Evolutionary conservation across 768 basidiomycete genomes (phyloP), one percentile per base, ranked within the genome.

Genomic region (Artomyces pyxidatus): DNA sequence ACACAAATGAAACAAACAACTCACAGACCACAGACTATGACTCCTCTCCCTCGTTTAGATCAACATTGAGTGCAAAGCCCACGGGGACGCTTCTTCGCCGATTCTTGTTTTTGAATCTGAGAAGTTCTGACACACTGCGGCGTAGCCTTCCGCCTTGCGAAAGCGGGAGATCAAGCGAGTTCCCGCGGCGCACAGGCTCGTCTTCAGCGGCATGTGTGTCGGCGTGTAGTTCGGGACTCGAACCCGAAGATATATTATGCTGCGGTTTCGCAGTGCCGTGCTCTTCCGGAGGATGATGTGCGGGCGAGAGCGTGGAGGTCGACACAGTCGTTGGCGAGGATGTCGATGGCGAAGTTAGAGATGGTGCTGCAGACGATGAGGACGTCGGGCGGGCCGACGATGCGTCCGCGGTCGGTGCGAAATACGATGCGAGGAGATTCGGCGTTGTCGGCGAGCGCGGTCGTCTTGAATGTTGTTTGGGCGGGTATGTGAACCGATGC

Each of bases 101-200:
- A n/a, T 22, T 12, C 17, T 19, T 28, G 5, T 12, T 35, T 11
- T 35, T 35, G 25, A 46, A 46, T 10, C 45, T n/a, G 10, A 46
- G 19, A 10, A 46, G 45, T n/a, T 46, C 45, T 16, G 45, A 46
- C 45, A 46, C 37, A 17, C 45, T 46, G 30, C 45, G 45, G 25
- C 30, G 27, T 23, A 46, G 45, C 16, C 17, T 21, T 22, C 45
- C 21, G 16, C 19, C 22, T 8, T 26, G 12, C 30, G 21, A 14
- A 14, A 46, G n/a, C 3, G 47, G 43, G 27, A 48, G 28, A 8
- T 55, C 53, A 19, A 51, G 53, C 23, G 56, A 57, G 28, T 43
- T 23, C n/a, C 45, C 44, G 12, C 50, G 55, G 10, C 47, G 56
- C 14, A 32, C 28, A 25, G 45, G 41, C 10, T 21, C n/a, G n/a